phyloP scores from a whole-genome alignment of 306 rosid species.

The Styphnolobium japonicum region DNA sequence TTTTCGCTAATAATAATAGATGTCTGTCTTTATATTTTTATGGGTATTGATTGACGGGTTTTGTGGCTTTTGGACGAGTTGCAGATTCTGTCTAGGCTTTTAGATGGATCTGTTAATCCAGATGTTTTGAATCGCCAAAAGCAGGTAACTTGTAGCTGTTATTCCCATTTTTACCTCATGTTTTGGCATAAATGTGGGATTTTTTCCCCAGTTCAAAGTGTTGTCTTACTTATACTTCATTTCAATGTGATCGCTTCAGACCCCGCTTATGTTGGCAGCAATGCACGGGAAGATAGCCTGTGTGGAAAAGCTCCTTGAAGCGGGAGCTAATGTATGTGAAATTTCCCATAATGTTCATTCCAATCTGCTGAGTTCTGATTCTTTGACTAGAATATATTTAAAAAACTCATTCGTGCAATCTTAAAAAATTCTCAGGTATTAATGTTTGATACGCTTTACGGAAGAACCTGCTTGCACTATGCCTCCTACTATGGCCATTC shows the following conservation, averaged over 20 bases:
- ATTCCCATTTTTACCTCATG: background rate
- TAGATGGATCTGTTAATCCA: constrained; percentile 74
- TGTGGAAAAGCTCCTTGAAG: constrained; percentile 72
- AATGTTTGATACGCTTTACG: constrained; percentile 80
- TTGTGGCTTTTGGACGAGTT: constrained; percentile 2
- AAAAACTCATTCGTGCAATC: constrained; percentile 3
- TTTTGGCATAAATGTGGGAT: constrained; percentile 1
- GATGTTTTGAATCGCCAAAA: constrained; percentile 92
- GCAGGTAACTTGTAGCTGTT: constrained; percentile 48
- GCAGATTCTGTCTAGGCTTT: constrained; percentile 75
- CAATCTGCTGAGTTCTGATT: background rate
- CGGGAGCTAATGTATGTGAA: constrained; percentile 80
- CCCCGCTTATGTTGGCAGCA: constrained; percentile 98
- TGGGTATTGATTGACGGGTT: constrained; percentile 13
- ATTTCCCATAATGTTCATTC: constrained; percentile 6
- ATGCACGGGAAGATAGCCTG: constrained; percentile 91
- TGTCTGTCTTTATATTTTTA: background rate
- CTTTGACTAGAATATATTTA: background rate
- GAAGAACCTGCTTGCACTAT: constrained; percentile 94
- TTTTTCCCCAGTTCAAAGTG: background rate
- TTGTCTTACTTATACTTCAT: constrained; percentile 21
- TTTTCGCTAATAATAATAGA: background rate
- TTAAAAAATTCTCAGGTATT: constrained; percentile 54
- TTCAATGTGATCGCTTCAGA: constrained; percentile 51
- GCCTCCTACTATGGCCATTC: constrained; percentile 91